Conservation (phyloP, 768 basidiomycete species). For the Suillus alpinus region DNA sequence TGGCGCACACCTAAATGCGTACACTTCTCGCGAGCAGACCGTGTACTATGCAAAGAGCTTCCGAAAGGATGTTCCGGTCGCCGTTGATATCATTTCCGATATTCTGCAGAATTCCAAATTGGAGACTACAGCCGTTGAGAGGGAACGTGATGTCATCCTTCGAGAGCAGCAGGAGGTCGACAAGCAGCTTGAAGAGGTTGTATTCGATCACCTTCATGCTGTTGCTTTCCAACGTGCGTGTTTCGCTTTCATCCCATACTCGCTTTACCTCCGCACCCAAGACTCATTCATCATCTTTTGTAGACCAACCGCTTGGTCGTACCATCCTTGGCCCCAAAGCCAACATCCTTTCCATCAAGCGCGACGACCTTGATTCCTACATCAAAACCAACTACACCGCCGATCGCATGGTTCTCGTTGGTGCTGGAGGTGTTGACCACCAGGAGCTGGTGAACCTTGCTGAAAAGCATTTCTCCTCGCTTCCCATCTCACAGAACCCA, state of each 20-base stretch:
- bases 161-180: slow-evolving; percentile 99
- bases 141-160: slow-evolving; percentile 94
- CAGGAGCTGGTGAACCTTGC: slow-evolving; percentile 90
- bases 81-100: slow-evolving; percentile 97
- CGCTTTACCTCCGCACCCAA: slow-evolving; percentile 6
- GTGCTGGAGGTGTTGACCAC: slow-evolving; percentile 94
- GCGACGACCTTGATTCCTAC: slow-evolving; percentile 83
- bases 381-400: slow-evolving; percentile 98
- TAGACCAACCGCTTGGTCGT: slow-evolving; percentile 92
- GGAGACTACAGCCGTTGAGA: slow-evolving; percentile 81
- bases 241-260: background rate
- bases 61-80: slow-evolving; percentile 85
- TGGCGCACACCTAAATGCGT: slow-evolving; percentile 96
- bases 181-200: slow-evolving; percentile 97
- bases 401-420: slow-evolving; percentile 98
- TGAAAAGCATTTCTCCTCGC: slow-evolving; percentile 85
- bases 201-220: slow-evolving; percentile 96
- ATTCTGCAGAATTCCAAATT: slow-evolving; percentile 97
- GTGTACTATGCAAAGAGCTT: slow-evolving; percentile 99
- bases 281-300: slow-evolving; percentile 6
- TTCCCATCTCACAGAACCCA: slow-evolving; percentile 85
- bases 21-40: slow-evolving; percentile 98
- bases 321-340: slow-evolving; percentile 96
- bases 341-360: slow-evolving; percentile 94
- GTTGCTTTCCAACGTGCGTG: slow-evolving; percentile 91